Percentiles rank a stretch among this genome's conserved stretches.
Evolutionary conservation across 495 filamentous ascomycete genomes (phyloP).

Genomic region (Lasiosphaeris hirsuta): DNA sequence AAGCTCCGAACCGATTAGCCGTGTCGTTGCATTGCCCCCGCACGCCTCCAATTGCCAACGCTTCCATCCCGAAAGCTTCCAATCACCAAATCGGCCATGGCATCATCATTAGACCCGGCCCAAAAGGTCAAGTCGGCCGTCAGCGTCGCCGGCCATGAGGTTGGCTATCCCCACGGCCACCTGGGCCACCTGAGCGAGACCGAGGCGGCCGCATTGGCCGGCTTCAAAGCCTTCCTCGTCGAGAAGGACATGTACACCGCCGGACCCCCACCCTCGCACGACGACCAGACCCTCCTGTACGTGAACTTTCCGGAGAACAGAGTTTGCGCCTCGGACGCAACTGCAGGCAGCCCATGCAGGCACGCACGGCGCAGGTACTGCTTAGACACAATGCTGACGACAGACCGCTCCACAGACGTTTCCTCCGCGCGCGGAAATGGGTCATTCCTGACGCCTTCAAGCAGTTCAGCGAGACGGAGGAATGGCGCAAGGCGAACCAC

Average conservation of each 20-base stretch:
- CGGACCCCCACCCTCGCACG: slow-evolving; percentile 58
- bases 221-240: slow-evolving; percentile 65
- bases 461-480: slow-evolving; percentile 86
- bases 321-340: no score
- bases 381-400: neutral
- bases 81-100: neutral
- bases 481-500: slow-evolving; percentile 77
- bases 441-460: slow-evolving; percentile 66
- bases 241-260: slow-evolving; percentile 65
- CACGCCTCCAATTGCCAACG: neutral
- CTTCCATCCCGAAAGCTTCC: neutral
- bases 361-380: no score
- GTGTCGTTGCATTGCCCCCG: neutral
- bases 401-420: slow-evolving; percentile 54
- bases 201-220: slow-evolving; percentile 60
- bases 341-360: no score
- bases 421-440: slow-evolving; percentile 75
- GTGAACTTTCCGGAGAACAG: slow-evolving; percentile 26
- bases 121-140: slow-evolving; percentile 15
- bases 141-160: slow-evolving; percentile 35
- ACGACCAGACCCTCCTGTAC: slow-evolving; percentile 79
- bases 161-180: slow-evolving; percentile 63
- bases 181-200: slow-evolving; percentile 66
- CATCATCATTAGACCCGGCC: slow-evolving; percentile 2
- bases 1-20: no score